phyloP scores from a whole-genome alignment of 495 filamentous ascomycete species.

The Tuber calosporum region DNA sequence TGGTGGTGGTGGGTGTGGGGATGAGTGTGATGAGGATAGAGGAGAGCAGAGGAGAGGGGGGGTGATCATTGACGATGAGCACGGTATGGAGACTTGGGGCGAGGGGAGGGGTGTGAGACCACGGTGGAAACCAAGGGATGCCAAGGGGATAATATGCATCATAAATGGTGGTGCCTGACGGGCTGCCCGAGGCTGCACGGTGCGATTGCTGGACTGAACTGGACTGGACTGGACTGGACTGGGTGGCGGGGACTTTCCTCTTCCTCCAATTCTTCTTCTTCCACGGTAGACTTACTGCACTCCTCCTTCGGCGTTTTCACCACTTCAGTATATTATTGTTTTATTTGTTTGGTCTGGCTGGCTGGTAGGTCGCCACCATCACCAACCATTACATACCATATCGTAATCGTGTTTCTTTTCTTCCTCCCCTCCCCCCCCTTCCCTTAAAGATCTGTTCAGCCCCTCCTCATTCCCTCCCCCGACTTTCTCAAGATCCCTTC shows the following conservation, averaged over 20 bases:
- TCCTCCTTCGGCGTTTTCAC: neutral
- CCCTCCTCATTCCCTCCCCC: neutral
- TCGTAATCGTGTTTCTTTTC: neutral
- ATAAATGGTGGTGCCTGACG: neutral
- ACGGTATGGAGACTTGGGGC: neutral
- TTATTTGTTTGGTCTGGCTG: neutral
- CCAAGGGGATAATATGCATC: conserved; percentile 1
- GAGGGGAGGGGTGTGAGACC: neutral
- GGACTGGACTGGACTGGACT: neutral
- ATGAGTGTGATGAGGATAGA: neutral
- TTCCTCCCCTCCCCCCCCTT: neutral
- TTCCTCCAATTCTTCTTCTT: neutral
- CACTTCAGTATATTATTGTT: neutral
- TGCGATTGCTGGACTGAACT: neutral
- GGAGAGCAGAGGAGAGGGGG: too few species aligned
- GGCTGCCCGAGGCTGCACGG: neutral
- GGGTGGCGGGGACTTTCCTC: neutral
- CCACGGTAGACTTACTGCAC: too few species aligned
- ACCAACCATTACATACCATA: neutral
- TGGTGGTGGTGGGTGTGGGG: too few species aligned
- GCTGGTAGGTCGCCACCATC: neutral
- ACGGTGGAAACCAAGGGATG: neutral
- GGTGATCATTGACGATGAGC: neutral
- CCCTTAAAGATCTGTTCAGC: neutral
- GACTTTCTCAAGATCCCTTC: neutral